Conservation (phyloP, 495 filamentous ascomycete genomes). For the Ascobolus immersus region DNA sequence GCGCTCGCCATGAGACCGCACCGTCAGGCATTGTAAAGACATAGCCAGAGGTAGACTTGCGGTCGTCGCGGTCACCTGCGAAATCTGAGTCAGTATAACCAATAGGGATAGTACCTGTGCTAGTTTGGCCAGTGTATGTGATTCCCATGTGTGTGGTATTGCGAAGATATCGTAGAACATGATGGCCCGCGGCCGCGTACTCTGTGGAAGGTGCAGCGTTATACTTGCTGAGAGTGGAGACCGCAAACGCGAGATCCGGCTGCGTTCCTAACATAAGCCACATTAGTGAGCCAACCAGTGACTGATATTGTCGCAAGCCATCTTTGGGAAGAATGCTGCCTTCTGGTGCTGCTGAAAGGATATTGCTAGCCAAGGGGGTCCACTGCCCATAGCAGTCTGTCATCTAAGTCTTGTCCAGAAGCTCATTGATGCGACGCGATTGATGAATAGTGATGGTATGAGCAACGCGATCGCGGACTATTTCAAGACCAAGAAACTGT, state of each 20-base stretch:
- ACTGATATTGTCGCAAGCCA: no score
- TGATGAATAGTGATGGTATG: not conserved
- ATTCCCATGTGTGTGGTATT: not conserved
- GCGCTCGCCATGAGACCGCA: conserved; percentile 6
- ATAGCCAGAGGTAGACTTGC: conserved; percentile 7
- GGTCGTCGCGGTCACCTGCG: conserved; percentile 2
- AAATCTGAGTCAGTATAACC: conserved; percentile 5
- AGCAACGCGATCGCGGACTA: no score
- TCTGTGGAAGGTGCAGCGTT: not conserved
- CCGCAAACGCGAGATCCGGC: conserved; percentile 10
- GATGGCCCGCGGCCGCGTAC: conserved; percentile 3
- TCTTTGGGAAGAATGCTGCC: no score
- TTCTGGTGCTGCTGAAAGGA: no score
- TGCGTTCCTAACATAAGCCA: conserved; percentile 11
- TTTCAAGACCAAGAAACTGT: conserved; percentile 4
- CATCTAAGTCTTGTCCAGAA: not conserved
- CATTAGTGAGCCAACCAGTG: conserved; percentile 12
- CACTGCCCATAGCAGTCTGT: no score
- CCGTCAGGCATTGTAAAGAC: conserved; percentile 5
- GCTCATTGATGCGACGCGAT: not conserved
- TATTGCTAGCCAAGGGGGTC: no score
- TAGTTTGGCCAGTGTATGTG: not conserved
- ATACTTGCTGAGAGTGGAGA: conserved; percentile 4
- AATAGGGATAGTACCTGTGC: not conserved
- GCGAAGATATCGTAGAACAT: conserved; percentile 8